Conservation (phyloP, 495 filamentous ascomycete species). For the Talaromyces stipitatus region DNA sequence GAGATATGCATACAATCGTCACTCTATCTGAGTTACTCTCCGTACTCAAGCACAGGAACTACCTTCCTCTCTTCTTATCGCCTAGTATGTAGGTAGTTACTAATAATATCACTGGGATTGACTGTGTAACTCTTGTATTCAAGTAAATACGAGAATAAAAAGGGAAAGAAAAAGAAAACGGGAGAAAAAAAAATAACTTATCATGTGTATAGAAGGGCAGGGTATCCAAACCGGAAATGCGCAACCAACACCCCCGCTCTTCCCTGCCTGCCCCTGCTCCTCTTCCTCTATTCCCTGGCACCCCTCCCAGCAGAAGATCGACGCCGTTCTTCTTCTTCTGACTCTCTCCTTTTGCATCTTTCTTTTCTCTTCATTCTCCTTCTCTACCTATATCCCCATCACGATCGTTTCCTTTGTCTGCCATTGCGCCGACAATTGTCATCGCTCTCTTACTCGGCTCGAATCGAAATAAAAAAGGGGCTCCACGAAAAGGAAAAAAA, state of each 20-base stretch:
- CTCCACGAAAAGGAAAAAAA: neutral
- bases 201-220: too few relatives aligned
- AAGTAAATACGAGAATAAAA: too few relatives aligned
- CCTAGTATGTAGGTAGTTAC: too few relatives aligned
- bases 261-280: neutral
- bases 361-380: neutral
- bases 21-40: too few relatives aligned
- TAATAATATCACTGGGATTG: too few relatives aligned
- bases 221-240: neutral
- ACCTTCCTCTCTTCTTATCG: too few relatives aligned
- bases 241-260: neutral
- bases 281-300: neutral
- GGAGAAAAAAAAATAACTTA: too few relatives aligned
- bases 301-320: neutral
- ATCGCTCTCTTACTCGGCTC: neutral
- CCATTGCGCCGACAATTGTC: neutral
- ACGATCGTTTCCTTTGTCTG: neutral
- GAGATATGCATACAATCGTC: neutral
- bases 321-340: neutral
- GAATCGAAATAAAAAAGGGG: neutral
- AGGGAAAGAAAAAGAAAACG: too few relatives aligned
- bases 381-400: constrained; percentile 3
- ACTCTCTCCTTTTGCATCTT: neutral
- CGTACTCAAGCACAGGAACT: too few relatives aligned
- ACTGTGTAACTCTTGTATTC: too few relatives aligned